Evolutionary conservation across 78 protist genomes (phyloP).

Genomic region (Blattamonas nauphoetae): DNA sequence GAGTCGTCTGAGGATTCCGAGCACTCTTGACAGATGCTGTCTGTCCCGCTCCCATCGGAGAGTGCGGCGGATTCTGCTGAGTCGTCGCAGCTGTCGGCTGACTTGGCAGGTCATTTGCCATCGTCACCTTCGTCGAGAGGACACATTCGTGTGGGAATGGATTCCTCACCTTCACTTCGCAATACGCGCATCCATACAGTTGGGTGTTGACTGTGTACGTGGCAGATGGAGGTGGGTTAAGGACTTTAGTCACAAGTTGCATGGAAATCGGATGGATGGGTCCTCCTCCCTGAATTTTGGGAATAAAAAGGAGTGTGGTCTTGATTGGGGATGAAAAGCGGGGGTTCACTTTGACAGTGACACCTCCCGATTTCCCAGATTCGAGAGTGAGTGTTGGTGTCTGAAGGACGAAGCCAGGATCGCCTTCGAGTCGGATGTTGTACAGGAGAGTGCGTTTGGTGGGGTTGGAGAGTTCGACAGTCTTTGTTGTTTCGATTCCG

Average conservation of each 20-base stretch:
- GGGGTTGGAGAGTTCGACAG: conserved; percentile 1
- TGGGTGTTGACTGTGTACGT: not conserved
- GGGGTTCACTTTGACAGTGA: not conserved
- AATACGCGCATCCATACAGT: not conserved
- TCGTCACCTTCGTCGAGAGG: not conserved
- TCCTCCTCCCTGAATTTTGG: not conserved
- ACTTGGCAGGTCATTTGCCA: not conserved
- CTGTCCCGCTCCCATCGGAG: not conserved
- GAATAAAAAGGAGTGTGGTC: not conserved
- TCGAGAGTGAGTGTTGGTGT: not conserved
- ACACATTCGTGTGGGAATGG: not conserved
- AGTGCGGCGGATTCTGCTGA: not conserved
- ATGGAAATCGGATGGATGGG: not conserved
- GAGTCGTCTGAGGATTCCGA: not conserved
- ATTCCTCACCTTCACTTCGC: not conserved
- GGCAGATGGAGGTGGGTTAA: not conserved
- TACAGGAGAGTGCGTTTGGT: not conserved
- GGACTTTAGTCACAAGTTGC: not conserved
- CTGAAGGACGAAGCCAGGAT: not conserved
- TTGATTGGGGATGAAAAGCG: not conserved
- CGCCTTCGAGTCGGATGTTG: not conserved
- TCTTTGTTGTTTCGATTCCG: not conserved
- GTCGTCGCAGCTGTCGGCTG: not conserved
- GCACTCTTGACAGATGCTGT: not conserved
- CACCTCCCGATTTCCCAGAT: not conserved